A percentile compares a stretch with the other conserved stretches of the same genome.
These are phyloP conservation scores for Alternaria brassicae DNA, from an alignment of 2,329 filamentous ascomycete species.

Conservation along the genomic window DNA sequence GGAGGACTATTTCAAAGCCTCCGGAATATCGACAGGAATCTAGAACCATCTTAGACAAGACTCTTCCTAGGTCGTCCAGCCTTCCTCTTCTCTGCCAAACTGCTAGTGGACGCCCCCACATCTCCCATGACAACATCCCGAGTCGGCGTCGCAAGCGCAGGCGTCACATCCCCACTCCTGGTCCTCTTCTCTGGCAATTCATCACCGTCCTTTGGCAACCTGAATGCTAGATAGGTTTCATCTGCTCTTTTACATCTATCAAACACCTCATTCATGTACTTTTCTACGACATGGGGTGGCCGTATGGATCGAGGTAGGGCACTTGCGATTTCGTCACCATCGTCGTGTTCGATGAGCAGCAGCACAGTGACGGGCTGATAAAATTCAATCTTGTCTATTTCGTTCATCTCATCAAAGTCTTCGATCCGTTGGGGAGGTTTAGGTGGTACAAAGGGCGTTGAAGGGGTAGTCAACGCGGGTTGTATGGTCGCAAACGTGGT, in stretches of 20 bases:
- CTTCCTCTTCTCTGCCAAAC: slow-evolving; percentile 31
- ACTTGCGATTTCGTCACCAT: slow-evolving; percentile 55
- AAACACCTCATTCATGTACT: slow-evolving; percentile 57
- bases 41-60: slow-evolving; percentile 14
- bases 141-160: slow-evolving; percentile 25
- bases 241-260: slow-evolving; percentile 63
- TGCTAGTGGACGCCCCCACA: slow-evolving; percentile 3
- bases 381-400: slow-evolving; percentile 47
- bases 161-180: slow-evolving; percentile 32
- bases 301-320: slow-evolving; percentile 64
- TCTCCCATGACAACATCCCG: slow-evolving; percentile 27
- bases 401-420: slow-evolving; percentile 56
- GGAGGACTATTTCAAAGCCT: neutral
- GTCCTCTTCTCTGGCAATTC: slow-evolving; percentile 30
- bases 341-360: slow-evolving; percentile 60
- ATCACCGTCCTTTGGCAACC: slow-evolving; percentile 56
- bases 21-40: neutral
- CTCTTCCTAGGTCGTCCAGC: slow-evolving; percentile 37
- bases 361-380: slow-evolving; percentile 78
- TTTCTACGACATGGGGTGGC: slow-evolving; percentile 46
- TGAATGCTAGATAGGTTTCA: slow-evolving; percentile 62
- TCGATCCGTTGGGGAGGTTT: slow-evolving; percentile 45
- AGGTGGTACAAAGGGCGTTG: slow-evolving; percentile 32
- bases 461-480: slow-evolving; percentile 15
- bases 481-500: slow-evolving; percentile 24